Evolutionary conservation across 176 grass and related monocot species (phyloP).

Genomic region (Rhynchospora tenuis): DNA sequence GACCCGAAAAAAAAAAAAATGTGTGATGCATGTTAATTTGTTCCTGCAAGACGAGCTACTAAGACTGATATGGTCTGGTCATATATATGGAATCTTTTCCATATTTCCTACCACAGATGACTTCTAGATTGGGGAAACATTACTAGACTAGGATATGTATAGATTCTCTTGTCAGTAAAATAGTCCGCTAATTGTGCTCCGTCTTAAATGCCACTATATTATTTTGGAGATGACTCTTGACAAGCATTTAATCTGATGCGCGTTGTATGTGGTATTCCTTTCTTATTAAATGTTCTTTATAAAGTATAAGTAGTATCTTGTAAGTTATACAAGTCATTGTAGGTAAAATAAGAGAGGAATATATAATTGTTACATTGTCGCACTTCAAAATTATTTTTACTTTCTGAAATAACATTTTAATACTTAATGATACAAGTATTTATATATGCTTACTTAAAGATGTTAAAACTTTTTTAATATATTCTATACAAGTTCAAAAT

Average conservation of each 20-base stretch:
- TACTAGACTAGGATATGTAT: not conserved
- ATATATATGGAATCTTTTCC: no score
- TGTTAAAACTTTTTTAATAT: no score
- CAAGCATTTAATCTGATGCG: not conserved
- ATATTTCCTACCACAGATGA: not conserved
- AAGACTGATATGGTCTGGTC: no score
- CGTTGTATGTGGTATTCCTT: not conserved
- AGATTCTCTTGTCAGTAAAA: conserved; percentile 4
- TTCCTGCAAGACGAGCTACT: no score
- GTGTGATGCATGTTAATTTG: no score
- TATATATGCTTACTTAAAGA: no score
- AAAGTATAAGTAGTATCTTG: not conserved
- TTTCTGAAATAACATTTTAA: no score
- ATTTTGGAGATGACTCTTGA: not conserved
- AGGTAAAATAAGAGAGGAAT: not conserved
- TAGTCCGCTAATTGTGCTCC: conserved; percentile 1
- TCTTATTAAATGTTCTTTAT: not conserved
- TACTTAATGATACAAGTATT: no score
- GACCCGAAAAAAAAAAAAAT: no score
- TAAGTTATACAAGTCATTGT: not conserved
- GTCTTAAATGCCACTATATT: not conserved
- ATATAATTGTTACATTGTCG: no score
- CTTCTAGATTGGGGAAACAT: not conserved
- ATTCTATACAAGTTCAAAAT: no score
- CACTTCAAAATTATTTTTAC: no score